Conservation (phyloP, 805 yeast genomes). For the Torulaspora quercuum region DNA sequence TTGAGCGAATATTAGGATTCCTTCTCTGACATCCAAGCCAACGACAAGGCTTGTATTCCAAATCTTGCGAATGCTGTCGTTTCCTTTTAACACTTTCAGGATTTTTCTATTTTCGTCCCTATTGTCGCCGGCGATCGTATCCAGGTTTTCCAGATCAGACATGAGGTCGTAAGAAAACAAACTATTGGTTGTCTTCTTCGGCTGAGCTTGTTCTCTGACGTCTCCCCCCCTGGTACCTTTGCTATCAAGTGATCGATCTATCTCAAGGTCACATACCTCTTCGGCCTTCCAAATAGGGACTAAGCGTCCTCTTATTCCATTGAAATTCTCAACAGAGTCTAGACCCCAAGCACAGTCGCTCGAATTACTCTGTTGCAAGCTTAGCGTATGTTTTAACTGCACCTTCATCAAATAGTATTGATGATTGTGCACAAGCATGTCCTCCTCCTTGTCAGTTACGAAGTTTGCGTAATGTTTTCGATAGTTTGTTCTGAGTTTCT, state of each 20-base stretch:
- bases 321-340: slow-evolving; percentile 67
- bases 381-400: slow-evolving; percentile 48
- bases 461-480: slow-evolving; percentile 49
- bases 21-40: slow-evolving; percentile 75
- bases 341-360: slow-evolving; percentile 42
- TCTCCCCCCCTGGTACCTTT: neutral
- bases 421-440: slow-evolving; percentile 38
- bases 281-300: slow-evolving; percentile 48
- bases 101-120: slow-evolving; percentile 76
- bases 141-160: slow-evolving; percentile 40
- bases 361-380: slow-evolving; percentile 38
- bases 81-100: slow-evolving; percentile 60
- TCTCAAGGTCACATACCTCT: neutral
- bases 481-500: slow-evolving; percentile 45
- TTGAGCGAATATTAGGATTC: slow-evolving; percentile 66
- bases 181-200: slow-evolving; percentile 20
- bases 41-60: slow-evolving; percentile 74
- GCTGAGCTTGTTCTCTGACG: slow-evolving; percentile 16
- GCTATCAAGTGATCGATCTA: neutral
- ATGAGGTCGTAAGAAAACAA: slow-evolving; percentile 44
- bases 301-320: slow-evolving; percentile 62
- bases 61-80: slow-evolving; percentile 66
- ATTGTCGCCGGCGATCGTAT: slow-evolving; percentile 30
- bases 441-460: slow-evolving; percentile 59
- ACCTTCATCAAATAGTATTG: slow-evolving; percentile 45